Percentiles rank a stretch among this genome's conserved stretches.
Evolutionary conservation across 306 rosid genomes (phyloP).

Genomic region (Neltuma alba): DNA sequence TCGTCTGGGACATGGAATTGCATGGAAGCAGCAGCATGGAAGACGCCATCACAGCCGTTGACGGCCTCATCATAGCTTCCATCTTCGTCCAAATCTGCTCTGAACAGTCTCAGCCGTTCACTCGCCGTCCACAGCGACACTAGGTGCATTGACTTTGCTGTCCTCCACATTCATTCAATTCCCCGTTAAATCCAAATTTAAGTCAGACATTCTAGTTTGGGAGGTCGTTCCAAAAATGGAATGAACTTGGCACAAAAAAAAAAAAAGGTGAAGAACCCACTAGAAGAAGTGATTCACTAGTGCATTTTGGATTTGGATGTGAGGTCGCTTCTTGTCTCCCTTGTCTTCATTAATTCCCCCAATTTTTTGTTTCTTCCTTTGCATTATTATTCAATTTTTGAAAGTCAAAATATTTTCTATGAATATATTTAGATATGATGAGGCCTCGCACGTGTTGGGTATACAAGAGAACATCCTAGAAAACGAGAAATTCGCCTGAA

Average conservation of each 20-base stretch:
- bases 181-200: neutral
- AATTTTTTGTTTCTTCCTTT: too few species aligned
- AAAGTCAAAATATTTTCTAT: neutral
- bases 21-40: slow-evolving; percentile 70
- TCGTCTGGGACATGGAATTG: slow-evolving; percentile 32
- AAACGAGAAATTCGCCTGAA: too few species aligned
- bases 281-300: neutral
- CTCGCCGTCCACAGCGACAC: slow-evolving; percentile 39
- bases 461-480: too few species aligned
- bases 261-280: neutral
- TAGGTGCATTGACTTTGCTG: slow-evolving; percentile 57
- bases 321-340: neutral
- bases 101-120: slow-evolving; percentile 53
- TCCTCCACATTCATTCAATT: neutral
- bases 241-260: neutral
- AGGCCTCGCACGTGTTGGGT: too few species aligned
- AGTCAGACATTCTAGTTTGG: neutral
- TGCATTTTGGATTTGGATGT: neutral
- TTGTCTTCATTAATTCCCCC: neutral
- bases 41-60: slow-evolving; percentile 59
- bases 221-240: neutral
- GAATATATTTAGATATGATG: too few species aligned
- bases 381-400: neutral
- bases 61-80: slow-evolving; percentile 67
- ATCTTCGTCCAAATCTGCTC: slow-evolving; percentile 54